phyloP scores from a whole-genome alignment of 495 filamentous ascomycete genomes.

The Physcia stellaris region DNA sequence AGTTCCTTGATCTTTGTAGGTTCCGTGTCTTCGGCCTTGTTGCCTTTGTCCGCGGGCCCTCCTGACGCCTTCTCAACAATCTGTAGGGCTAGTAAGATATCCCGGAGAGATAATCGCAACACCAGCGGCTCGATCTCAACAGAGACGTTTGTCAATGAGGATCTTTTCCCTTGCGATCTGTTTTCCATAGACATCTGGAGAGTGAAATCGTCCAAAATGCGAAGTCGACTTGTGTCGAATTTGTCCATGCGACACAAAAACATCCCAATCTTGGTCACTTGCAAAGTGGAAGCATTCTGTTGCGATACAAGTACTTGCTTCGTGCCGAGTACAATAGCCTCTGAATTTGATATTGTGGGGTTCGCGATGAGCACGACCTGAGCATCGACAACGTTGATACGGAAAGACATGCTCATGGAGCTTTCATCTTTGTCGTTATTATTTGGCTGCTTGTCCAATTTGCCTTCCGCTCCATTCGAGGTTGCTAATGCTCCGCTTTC shows the following conservation, averaged over 20 bases:
- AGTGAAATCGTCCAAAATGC: conserved; percentile 93
- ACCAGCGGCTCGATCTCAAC: conserved; percentile 85
- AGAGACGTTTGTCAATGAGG: conserved; percentile 61
- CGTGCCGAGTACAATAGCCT: conserved; percentile 88
- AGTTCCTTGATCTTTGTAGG: conserved; percentile 54
- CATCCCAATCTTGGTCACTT: conserved; percentile 89
- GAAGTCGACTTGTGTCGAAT: conserved; percentile 71
- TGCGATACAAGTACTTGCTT: conserved; percentile 88
- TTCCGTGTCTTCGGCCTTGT: conserved; percentile 35
- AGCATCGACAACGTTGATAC: conserved; percentile 87
- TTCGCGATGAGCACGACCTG: conserved; percentile 94
- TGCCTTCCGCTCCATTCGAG: conserved; percentile 11
- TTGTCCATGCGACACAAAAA: conserved; percentile 97
- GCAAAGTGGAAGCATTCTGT: conserved; percentile 85
- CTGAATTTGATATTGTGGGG: conserved; percentile 73
- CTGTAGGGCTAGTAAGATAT: conserved; percentile 86
- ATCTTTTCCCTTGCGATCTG: conserved; percentile 48
- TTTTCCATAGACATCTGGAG: conserved; percentile 80
- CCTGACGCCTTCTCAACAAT: conserved; percentile 89
- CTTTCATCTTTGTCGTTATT: conserved; percentile 7
- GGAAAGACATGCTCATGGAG: conserved; percentile 67
- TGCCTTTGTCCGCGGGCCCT: conserved; percentile 43
- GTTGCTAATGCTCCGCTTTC: conserved; percentile 28
- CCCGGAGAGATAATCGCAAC: conserved; percentile 80
- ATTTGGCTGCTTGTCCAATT: conserved; percentile 20